Evolutionary conservation across 176 grass and related monocot species (phyloP).

Genomic region (Echinochloa phyllopogon): DNA sequence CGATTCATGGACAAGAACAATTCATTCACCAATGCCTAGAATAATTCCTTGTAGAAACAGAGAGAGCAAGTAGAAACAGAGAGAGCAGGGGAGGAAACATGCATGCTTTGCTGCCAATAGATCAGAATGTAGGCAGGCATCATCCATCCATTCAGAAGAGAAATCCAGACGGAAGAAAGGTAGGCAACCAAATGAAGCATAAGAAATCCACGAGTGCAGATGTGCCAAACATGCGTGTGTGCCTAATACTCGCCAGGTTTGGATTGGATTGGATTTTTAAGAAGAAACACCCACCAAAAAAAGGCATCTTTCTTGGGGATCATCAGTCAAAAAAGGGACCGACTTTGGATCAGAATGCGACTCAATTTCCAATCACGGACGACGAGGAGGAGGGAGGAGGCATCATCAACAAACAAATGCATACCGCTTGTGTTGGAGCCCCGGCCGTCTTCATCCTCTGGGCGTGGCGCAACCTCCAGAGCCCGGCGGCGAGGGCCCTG

Average conservation of each 20-base stretch:
- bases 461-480: conserved; percentile 55
- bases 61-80: too few relatives aligned
- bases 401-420: background rate
- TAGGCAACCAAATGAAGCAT: background rate
- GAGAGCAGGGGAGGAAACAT: too few relatives aligned
- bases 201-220: background rate
- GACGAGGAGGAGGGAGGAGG: background rate
- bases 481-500: conserved; percentile 52
- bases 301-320: background rate
- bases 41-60: too few relatives aligned
- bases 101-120: too few relatives aligned
- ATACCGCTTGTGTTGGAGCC: background rate
- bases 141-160: too few relatives aligned
- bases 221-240: background rate
- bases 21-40: too few relatives aligned
- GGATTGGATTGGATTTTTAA: too few relatives aligned
- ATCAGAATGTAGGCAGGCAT: background rate
- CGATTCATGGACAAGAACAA: too few relatives aligned
- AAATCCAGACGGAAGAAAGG: too few relatives aligned
- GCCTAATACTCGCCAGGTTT: background rate
- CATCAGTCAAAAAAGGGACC: conserved; percentile 1
- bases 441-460: conserved; percentile 20
- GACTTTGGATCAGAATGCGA: background rate
- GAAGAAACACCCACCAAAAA: too few relatives aligned
- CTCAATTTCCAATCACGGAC: background rate